A percentile compares a stretch with the other conserved stretches of the same genome.
phyloP scores from a whole-genome alignment of 2,329 filamentous ascomycete genomes.

The Fusarium sp. region DNA sequence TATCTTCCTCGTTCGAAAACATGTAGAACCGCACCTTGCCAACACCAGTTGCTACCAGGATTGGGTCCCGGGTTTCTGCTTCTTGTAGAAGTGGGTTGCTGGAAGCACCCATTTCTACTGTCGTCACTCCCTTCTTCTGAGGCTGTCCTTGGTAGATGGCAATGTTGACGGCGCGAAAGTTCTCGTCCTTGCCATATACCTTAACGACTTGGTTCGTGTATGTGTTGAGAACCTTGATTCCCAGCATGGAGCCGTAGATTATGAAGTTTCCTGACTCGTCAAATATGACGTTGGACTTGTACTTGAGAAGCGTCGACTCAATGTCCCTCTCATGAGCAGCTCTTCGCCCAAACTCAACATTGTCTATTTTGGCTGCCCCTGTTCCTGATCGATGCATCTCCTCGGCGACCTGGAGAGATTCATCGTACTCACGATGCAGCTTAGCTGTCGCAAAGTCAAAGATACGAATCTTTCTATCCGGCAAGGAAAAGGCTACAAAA shows the following conservation, averaged over 20 bases:
- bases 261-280: slow-evolving; percentile 98
- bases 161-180: slow-evolving; percentile 85
- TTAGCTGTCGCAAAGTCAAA: slow-evolving; percentile 95
- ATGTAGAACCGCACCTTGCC: slow-evolving; percentile 97
- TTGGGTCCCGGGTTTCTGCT: slow-evolving; percentile 90
- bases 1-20: slow-evolving; percentile 91
- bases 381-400: slow-evolving; percentile 98
- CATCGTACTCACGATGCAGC: slow-evolving; percentile 92
- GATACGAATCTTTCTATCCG: slow-evolving; percentile 91
- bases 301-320: slow-evolving; percentile 76
- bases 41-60: slow-evolving; percentile 86
- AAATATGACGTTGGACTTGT: slow-evolving; percentile 89
- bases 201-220: slow-evolving; percentile 94
- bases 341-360: slow-evolving; percentile 91
- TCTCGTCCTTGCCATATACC: slow-evolving; percentile 91
- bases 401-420: slow-evolving; percentile 88
- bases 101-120: slow-evolving; percentile 96
- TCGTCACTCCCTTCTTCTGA: slow-evolving; percentile 92
- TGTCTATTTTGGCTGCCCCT: slow-evolving; percentile 83
- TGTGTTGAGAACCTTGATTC: slow-evolving; percentile 96
- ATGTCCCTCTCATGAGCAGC: slow-evolving; percentile 90
- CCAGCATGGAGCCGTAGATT: slow-evolving; percentile 91
- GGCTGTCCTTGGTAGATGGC: slow-evolving; percentile 95
- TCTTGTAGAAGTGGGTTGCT: slow-evolving; percentile 94
- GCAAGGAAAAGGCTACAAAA: slow-evolving; percentile 91